A percentile compares a stretch with the other conserved stretches of the same genome.
These are phyloP conservation scores for Powellomyces hirtus DNA, from an alignment of 192 early-diverging fungal genomes.

Conservation along the genomic window DNA sequence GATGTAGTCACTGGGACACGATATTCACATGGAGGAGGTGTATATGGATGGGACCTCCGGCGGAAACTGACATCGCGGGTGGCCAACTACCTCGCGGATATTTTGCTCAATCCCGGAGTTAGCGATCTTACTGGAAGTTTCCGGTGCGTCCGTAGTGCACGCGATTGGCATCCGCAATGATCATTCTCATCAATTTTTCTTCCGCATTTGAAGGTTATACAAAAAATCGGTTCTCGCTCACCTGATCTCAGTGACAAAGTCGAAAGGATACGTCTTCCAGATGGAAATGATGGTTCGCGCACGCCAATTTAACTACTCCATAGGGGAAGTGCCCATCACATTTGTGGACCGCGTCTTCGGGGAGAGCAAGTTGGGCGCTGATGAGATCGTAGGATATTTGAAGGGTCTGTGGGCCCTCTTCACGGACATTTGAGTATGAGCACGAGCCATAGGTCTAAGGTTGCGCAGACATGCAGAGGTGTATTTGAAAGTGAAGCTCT, in stretches of 20 bases:
- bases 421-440: slow-evolving; percentile 21
- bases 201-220: slow-evolving; percentile 88
- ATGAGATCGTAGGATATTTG: slow-evolving; percentile 91
- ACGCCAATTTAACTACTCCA: slow-evolving; percentile 79
- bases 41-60: slow-evolving; percentile 96
- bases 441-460: too few relatives aligned
- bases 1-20: slow-evolving; percentile 96
- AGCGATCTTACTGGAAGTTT: slow-evolving; percentile 95
- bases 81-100: slow-evolving; percentile 92
- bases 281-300: slow-evolving; percentile 99
- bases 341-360: slow-evolving; percentile 99
- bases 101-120: slow-evolving; percentile 83
- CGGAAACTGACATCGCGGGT: slow-evolving; percentile 95
- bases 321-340: slow-evolving; percentile 93
- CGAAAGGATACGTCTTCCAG: slow-evolving; percentile 98
- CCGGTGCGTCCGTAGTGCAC: too few relatives aligned
- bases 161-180: too few relatives aligned
- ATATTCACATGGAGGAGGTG: slow-evolving; percentile 82
- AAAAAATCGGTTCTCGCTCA: slow-evolving; percentile 83
- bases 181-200: not conserved
- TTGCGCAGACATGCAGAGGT: too few relatives aligned
- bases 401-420: slow-evolving; percentile 88
- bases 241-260: slow-evolving; percentile 84
- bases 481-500: too few relatives aligned
- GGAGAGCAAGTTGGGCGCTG: slow-evolving; percentile 91